Evolutionary conservation across 1,284 basidiomycete species (phyloP).

Genomic region (Meira nashicola): DNA sequence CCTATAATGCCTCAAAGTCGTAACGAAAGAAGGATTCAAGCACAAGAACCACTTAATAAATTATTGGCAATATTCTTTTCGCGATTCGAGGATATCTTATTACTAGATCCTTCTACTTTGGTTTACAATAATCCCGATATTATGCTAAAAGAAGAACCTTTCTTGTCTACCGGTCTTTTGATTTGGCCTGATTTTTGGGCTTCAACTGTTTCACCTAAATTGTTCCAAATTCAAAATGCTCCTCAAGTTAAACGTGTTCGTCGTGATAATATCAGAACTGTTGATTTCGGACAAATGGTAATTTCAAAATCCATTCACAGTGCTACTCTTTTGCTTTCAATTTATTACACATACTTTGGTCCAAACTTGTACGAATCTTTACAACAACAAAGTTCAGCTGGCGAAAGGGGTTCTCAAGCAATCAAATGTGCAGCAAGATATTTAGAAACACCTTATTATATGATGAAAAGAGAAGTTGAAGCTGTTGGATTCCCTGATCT

Average conservation of each 20-base stretch:
- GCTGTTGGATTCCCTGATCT: conserved; percentile 2
- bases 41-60: conserved; percentile 2
- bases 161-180: not conserved
- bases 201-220: conserved; percentile 7
- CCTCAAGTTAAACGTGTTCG: not conserved
- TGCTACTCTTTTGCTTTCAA: conserved; percentile 1
- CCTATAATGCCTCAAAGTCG: not conserved
- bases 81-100: not conserved
- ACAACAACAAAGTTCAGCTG: not conserved
- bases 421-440: conserved; percentile 2
- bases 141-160: conserved; percentile 5
- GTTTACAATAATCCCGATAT: conserved; percentile 6
- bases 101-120: not conserved
- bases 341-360: conserved; percentile 7
- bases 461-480: conserved; percentile 6
- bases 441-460: conserved; percentile 4
- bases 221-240: not conserved
- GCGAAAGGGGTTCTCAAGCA: conserved; percentile 1
- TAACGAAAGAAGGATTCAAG: not conserved
- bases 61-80: not conserved
- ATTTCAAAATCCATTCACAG: not conserved
- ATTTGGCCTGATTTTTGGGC: conserved; percentile 6
- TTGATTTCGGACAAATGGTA: conserved; percentile 3
- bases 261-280: not conserved
- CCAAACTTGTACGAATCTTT: conserved; percentile 1